Percentiles rank a stretch among this genome's conserved stretches.
Conservation (phyloP, 768 basidiomycete genomes). For the Hericium erinaceus region DNA sequence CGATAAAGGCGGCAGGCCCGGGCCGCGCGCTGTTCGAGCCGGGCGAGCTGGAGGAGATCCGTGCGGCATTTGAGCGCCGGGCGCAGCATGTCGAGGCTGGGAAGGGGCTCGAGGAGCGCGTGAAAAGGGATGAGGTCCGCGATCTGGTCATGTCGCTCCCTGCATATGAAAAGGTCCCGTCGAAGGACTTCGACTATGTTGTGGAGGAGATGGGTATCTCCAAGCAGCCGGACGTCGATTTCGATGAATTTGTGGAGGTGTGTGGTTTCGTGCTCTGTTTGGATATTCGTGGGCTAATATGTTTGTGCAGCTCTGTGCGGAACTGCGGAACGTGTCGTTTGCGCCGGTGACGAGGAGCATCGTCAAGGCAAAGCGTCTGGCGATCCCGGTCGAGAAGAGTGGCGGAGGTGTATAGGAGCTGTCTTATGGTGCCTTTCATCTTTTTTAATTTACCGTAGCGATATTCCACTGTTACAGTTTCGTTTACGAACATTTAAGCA, state of each 20-base stretch:
- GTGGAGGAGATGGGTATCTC: slow-evolving; percentile 67
- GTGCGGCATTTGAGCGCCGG: slow-evolving; percentile 24
- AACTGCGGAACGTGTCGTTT: slow-evolving; percentile 57
- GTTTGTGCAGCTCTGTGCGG: slow-evolving; percentile 53
- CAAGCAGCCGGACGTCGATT: slow-evolving; percentile 45
- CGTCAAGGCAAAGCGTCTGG: slow-evolving; percentile 28
- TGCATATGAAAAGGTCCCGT: slow-evolving; percentile 52
- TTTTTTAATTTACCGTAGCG: background rate
- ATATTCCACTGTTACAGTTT: background rate
- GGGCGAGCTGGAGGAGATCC: slow-evolving; percentile 37
- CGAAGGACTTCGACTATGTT: slow-evolving; percentile 65
- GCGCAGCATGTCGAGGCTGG: slow-evolving; percentile 18
- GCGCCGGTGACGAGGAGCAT: slow-evolving; percentile 24
- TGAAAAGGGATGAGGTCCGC: slow-evolving; percentile 29
- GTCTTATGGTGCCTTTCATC: background rate
- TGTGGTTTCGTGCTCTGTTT: slow-evolving; percentile 17
- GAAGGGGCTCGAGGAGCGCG: slow-evolving; percentile 20
- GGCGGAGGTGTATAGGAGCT: slow-evolving; percentile 37
- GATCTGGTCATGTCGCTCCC: slow-evolving; percentile 21
- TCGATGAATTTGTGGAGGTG: slow-evolving; percentile 87
- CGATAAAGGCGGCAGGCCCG: slow-evolving; percentile 24
- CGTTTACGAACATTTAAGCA: background rate
- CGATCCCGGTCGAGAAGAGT: slow-evolving; percentile 46
- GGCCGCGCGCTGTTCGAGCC: slow-evolving; percentile 43
- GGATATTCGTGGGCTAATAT: background rate